Evolutionary conservation across 2,329 filamentous ascomycete genomes (phyloP).

Genomic region (Trichophyton equinum): DNA sequence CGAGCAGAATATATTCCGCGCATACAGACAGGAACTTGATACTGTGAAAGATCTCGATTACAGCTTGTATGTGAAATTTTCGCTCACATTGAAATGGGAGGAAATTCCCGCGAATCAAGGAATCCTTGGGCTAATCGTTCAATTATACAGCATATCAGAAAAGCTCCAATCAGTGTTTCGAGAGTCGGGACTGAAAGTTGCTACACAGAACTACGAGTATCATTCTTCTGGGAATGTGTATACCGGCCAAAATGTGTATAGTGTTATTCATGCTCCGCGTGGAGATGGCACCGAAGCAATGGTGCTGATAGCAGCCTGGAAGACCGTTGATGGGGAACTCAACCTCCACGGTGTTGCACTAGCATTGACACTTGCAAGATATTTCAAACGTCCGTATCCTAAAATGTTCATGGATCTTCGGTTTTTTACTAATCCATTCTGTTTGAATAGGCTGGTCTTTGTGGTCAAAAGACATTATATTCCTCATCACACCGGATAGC

Average conservation of each 20-base stretch:
- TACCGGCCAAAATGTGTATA: slow-evolving; percentile 81
- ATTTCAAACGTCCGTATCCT: slow-evolving; percentile 62
- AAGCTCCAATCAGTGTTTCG: slow-evolving; percentile 63
- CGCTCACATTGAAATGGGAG: not conserved
- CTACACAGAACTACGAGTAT: slow-evolving; percentile 79
- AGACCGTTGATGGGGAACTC: slow-evolving; percentile 61
- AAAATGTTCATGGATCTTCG: not conserved
- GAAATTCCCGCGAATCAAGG: not conserved
- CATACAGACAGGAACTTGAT: slow-evolving; percentile 74
- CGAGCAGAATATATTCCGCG: slow-evolving; percentile 87
- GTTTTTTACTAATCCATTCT: not conserved
- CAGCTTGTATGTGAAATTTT: slow-evolving; percentile 22
- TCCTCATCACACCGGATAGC: slow-evolving; percentile 79
- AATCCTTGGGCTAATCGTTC: not conserved
- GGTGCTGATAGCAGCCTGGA: slow-evolving; percentile 81
- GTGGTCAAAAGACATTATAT: slow-evolving; percentile 97
- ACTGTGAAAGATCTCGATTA: slow-evolving; percentile 27
- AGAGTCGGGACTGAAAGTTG: slow-evolving; percentile 72
- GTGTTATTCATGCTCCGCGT: slow-evolving; percentile 80
- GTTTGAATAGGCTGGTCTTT: slow-evolving; percentile 63
- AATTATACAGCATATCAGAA: slow-evolving; percentile 43
- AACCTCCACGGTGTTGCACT: slow-evolving; percentile 83
- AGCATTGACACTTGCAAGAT: slow-evolving; percentile 73
- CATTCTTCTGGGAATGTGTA: slow-evolving; percentile 60
- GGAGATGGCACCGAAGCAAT: slow-evolving; percentile 96